A percentile compares a stretch with the other conserved stretches of the same genome.
These are phyloP conservation scores for Heritiera fomes DNA, from an alignment of 345 rosid genomes.

Conservation along the genomic window DNA sequence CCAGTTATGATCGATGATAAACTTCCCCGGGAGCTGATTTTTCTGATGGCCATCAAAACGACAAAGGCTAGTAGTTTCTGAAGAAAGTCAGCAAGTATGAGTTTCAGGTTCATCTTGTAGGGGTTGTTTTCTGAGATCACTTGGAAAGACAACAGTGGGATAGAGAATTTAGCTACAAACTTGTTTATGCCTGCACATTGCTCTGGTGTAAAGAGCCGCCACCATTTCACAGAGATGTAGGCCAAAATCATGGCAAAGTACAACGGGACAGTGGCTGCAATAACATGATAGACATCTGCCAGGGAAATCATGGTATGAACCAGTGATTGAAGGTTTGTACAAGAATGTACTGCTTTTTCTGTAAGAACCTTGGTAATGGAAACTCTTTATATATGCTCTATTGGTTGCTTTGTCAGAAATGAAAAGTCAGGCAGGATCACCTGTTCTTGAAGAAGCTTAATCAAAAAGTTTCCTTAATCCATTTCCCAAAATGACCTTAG, in stretches of 20 bases:
- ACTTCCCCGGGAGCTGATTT: conserved; percentile 47
- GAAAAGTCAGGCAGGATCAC: conserved; percentile 28
- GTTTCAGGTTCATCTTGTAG: conserved; percentile 63
- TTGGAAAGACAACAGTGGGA: conserved; percentile 78
- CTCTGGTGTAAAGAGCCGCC: conserved; percentile 69
- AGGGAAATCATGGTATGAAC: conserved; percentile 52
- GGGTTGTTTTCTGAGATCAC: conserved; percentile 70
- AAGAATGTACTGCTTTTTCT: conserved; percentile 4
- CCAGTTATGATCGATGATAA: conserved; percentile 70
- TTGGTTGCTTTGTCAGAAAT: conserved; percentile 31
- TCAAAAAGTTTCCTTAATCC: conserved; percentile 4
- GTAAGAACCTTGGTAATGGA: conserved; percentile 19
- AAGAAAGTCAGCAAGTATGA: conserved; percentile 56
- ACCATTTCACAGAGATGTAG: conserved; percentile 65
- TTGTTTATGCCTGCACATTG: conserved; percentile 91
- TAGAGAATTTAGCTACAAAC: conserved; percentile 78
- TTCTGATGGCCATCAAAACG: conserved; percentile 37
- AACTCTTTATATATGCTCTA: conserved; percentile 22
- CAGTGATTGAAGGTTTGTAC: conserved; percentile 10
- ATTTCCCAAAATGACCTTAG: conserved; percentile 40
- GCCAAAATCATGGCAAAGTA: conserved; percentile 75
- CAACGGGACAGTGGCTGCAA: conserved; percentile 76
- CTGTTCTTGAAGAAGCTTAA: conserved; percentile 35
- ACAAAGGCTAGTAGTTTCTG: conserved; percentile 61
- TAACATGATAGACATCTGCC: conserved; percentile 65